phyloP scores from a whole-genome alignment of 345 rosid species.

The Pistacia integerrima region DNA sequence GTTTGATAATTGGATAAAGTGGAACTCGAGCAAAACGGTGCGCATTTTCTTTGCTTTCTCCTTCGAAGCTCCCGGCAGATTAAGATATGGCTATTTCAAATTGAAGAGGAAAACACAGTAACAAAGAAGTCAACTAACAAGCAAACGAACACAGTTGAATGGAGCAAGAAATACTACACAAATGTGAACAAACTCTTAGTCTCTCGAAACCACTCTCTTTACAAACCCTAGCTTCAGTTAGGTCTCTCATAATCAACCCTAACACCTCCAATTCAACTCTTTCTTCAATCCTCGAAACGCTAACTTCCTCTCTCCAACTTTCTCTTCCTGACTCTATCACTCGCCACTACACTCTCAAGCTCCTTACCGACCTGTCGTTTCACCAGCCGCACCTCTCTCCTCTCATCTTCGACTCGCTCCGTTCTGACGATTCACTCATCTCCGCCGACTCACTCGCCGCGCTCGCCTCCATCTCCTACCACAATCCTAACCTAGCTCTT shows the following conservation, averaged over 20 bases:
- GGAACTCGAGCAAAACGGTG: not conserved
- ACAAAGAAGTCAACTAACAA: too few relatives aligned
- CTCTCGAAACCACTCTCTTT: constrained; percentile 33
- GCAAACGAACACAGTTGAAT: not conserved
- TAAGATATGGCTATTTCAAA: too few relatives aligned
- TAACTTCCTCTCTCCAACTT: constrained; percentile 51
- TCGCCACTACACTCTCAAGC: constrained; percentile 58
- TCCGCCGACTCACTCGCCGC: constrained; percentile 51
- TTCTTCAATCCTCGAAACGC: constrained; percentile 56
- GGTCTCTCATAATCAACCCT: constrained; percentile 65
- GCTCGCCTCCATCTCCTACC: constrained; percentile 47
- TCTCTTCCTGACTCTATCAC: constrained; percentile 29
- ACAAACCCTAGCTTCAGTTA: constrained; percentile 51
- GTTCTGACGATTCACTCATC: constrained; percentile 30
- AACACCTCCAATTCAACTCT: constrained; percentile 53
- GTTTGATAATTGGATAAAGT: not conserved
- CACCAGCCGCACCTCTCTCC: constrained; percentile 44
- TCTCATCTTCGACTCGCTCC: constrained; percentile 20
- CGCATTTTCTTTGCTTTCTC: not conserved
- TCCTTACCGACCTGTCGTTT: constrained; percentile 61
- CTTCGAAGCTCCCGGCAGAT: not conserved
- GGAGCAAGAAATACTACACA: too few relatives aligned
- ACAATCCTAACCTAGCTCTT: constrained; percentile 20
- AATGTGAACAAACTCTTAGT: not conserved
- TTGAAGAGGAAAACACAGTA: too few relatives aligned